Evolutionary conservation across 2,329 filamentous ascomycete genomes (phyloP).

Genomic region (Colletotrichum zoysiae): DNA sequence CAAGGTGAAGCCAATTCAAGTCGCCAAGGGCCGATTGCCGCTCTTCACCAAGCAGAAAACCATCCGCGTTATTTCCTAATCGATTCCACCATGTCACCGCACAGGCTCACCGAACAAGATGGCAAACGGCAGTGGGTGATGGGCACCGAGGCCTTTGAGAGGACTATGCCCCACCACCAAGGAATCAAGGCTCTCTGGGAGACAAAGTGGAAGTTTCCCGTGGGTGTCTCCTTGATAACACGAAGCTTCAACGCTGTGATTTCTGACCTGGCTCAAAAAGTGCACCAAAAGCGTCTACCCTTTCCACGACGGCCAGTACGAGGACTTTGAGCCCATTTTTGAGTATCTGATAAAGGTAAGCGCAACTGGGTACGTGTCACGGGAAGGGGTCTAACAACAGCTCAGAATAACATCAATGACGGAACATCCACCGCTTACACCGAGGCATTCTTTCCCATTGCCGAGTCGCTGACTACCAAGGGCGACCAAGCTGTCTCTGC

Average conservation of each 20-base stretch:
- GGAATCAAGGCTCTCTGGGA: conserved; percentile 77
- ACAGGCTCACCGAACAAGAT: conserved; percentile 45
- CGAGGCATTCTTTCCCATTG: conserved; percentile 70
- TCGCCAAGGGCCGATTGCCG: conserved; percentile 44
- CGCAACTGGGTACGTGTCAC: no score
- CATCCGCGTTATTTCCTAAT: conserved; percentile 46
- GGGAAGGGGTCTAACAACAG: not conserved
- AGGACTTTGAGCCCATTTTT: conserved; percentile 79
- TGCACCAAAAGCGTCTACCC: conserved; percentile 75
- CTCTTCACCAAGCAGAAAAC: conserved; percentile 51
- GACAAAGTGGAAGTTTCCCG: conserved; percentile 79
- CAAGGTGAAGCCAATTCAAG: conserved; percentile 46
- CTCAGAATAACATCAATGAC: conserved; percentile 70
- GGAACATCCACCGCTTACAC: conserved; percentile 76
- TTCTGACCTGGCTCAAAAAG: conserved; percentile 46
- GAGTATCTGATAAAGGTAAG: conserved; percentile 68
- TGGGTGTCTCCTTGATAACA: conserved; percentile 51
- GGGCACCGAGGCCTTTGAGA: conserved; percentile 58
- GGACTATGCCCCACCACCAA: conserved; percentile 67
- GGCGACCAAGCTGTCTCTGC: conserved; percentile 64
- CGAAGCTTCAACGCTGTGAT: not conserved
- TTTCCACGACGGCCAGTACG: conserved; percentile 78
- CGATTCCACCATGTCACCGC: conserved; percentile 48
- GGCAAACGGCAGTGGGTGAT: conserved; percentile 56
- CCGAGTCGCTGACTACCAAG: conserved; percentile 65